Percentiles rank a stretch among this genome's conserved stretches.
Conservation (phyloP, 2,329 filamentous ascomycete genomes). For the Diaporthe longicolla region DNA sequence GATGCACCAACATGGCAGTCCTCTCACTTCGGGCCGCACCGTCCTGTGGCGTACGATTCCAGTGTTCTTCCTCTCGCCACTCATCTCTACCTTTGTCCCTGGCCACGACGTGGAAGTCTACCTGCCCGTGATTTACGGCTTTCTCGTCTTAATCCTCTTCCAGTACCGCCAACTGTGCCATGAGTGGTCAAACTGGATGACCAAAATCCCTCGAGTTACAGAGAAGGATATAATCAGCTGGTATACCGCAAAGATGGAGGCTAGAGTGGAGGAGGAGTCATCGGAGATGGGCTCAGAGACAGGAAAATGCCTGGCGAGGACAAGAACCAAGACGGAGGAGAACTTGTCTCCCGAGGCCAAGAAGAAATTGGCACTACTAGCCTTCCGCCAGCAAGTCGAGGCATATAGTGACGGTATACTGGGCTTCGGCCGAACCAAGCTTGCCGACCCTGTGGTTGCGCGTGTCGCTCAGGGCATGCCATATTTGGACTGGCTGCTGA, state of each 20-base stretch:
- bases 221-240: conserved; percentile 65
- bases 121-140: conserved; percentile 66
- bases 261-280: conserved; percentile 30
- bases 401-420: conserved; percentile 44
- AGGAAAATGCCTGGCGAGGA: conserved; percentile 11
- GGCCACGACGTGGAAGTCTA: conserved; percentile 70
- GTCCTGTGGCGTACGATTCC: conserved; percentile 69
- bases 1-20: conserved; percentile 67
- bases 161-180: conserved; percentile 67
- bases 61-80: conserved; percentile 68
- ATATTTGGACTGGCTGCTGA: conserved; percentile 54
- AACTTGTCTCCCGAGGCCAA: conserved; percentile 41
- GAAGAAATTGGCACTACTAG: conserved; percentile 45
- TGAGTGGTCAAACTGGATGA: conserved; percentile 72
- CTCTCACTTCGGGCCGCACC: conserved; percentile 69
- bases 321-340: conserved; percentile 43
- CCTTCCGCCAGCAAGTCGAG: conserved; percentile 55
- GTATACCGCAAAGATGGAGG: conserved; percentile 55
- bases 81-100: conserved; percentile 66
- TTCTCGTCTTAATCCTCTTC: conserved; percentile 64
- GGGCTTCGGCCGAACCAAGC: conserved; percentile 36
- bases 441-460: conserved; percentile 44
- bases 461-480: conserved; percentile 50
- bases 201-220: conserved; percentile 62
- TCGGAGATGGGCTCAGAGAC: conserved; percentile 21